phyloP scores from a whole-genome alignment of 768 basidiomycete species.

The Clitopilus passeckerianus region DNA sequence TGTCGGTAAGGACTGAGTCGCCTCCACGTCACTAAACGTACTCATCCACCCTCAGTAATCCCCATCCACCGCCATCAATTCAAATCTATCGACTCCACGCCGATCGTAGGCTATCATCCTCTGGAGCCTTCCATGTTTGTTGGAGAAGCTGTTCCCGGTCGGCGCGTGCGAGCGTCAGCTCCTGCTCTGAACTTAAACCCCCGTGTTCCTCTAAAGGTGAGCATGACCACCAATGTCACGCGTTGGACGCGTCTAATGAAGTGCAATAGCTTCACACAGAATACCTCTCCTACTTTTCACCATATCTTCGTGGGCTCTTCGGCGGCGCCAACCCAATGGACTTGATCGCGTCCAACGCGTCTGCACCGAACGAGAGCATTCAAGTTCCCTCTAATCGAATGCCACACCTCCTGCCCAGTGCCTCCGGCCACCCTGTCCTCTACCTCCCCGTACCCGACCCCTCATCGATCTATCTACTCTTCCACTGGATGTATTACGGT shows the following conservation, averaged over 20 bases:
- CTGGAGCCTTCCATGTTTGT: conserved; percentile 18
- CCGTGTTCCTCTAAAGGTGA: conserved; percentile 59
- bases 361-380: conserved; percentile 22
- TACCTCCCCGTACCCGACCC: conserved; percentile 76
- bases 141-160: not conserved
- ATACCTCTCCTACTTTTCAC: conserved; percentile 79
- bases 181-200: conserved; percentile 45
- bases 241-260: conserved; percentile 1
- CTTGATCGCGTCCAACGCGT: conserved; percentile 33
- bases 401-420: conserved; percentile 67
- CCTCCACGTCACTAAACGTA: not conserved
- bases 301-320: conserved; percentile 66
- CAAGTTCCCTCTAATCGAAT: conserved; percentile 45
- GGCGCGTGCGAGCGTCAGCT: conserved; percentile 30
- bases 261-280: conserved; percentile 65
- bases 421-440: conserved; percentile 61
- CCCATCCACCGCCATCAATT: conserved; percentile 40
- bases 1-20: conserved; percentile 42
- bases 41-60: conserved; percentile 32
- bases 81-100: conserved; percentile 24
- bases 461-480: conserved; percentile 61
- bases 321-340: conserved; percentile 61
- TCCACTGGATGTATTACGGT: conserved; percentile 85
- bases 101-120: conserved; percentile 21
- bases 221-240: conserved; percentile 12